These are phyloP conservation scores for Spathaspora sp. DNA, from an alignment of 1,139 yeast genomes.

Conservation along the genomic window DNA sequence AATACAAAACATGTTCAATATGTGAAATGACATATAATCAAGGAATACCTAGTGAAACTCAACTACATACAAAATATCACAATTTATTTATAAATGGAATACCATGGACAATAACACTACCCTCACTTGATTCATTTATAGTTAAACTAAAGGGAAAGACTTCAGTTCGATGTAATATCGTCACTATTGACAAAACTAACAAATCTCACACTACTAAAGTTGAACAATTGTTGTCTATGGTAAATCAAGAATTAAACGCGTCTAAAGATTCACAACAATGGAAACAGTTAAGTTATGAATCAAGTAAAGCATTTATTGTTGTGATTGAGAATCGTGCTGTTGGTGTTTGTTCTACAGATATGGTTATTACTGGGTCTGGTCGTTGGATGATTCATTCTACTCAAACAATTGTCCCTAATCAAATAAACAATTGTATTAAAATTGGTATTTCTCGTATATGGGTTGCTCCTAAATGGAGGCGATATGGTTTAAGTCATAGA, in stretches of 20 bases:
- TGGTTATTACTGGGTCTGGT: constrained; percentile 25
- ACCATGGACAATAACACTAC: constrained; percentile 33
- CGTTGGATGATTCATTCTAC: constrained; percentile 50
- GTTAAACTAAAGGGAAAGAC: constrained; percentile 6
- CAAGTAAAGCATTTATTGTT: constrained; percentile 48
- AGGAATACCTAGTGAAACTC: constrained; percentile 43
- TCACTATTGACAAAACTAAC: constrained; percentile 18
- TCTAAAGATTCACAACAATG: constrained; percentile 52
- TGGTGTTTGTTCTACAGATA: constrained; percentile 53
- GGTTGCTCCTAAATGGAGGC: constrained; percentile 55
- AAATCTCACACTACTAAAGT: constrained; percentile 23
- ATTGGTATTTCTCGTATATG: constrained; percentile 68
- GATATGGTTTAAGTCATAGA: constrained; percentile 47
- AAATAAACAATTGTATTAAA: constrained; percentile 24
- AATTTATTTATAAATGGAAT: constrained; percentile 47
- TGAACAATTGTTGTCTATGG: constrained; percentile 40
- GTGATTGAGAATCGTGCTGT: constrained; percentile 42
- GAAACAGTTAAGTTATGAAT: constrained; percentile 25
- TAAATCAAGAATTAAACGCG: constrained; percentile 61
- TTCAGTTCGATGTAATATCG: constrained; percentile 14
- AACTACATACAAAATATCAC: constrained; percentile 51
- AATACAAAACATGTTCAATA: constrained; percentile 40
- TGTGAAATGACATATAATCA: constrained; percentile 64
- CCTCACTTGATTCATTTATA: constrained; percentile 31
- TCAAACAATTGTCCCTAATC: constrained; percentile 36